phyloP scores from a whole-genome alignment of 2,329 filamentous ascomycete genomes.

The Aspergillus clavatus region DNA sequence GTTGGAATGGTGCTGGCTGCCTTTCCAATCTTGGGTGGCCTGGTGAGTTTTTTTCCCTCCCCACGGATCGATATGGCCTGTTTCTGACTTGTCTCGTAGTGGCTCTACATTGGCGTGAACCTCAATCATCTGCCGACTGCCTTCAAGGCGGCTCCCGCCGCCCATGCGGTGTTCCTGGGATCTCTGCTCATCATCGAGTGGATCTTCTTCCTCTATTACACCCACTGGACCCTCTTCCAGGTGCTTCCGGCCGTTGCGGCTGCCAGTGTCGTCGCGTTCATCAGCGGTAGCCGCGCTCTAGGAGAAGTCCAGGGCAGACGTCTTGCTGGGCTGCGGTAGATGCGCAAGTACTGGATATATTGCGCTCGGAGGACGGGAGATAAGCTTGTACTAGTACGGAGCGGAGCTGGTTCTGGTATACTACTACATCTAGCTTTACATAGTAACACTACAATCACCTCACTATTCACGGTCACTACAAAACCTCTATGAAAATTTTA shows the following conservation, averaged over 20 bases:
- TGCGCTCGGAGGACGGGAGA: neutral
- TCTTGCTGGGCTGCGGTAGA: conserved; percentile 63
- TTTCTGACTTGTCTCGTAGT: conserved; percentile 49
- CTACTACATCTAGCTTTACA: neutral
- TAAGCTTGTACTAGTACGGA: neutral
- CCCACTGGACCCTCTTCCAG: conserved; percentile 86
- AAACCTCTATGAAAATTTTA: too few species aligned
- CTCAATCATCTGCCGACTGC: conserved; percentile 71
- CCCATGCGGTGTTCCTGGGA: conserved; percentile 79
- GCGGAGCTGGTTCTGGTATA: neutral
- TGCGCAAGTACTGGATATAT: conserved; percentile 7
- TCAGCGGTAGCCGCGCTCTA: conserved; percentile 85
- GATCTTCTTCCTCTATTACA: conserved; percentile 94
- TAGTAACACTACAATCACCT: neutral
- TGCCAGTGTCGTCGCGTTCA: conserved; percentile 66
- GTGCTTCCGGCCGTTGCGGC: conserved; percentile 67
- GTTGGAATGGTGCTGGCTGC: conserved; percentile 66
- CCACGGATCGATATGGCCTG: too few species aligned
- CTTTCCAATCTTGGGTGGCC: conserved; percentile 66
- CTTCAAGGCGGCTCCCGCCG: conserved; percentile 67
- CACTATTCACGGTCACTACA: too few species aligned
- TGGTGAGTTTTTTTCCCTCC: conserved; percentile 54
- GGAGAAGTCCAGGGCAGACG: conserved; percentile 88
- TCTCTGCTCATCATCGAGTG: conserved; percentile 84
- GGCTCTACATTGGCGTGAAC: conserved; percentile 79